These are phyloP conservation scores for Verticillium zaregamsianum DNA, from an alignment of 2,329 filamentous ascomycete species.

Conservation along the genomic window DNA sequence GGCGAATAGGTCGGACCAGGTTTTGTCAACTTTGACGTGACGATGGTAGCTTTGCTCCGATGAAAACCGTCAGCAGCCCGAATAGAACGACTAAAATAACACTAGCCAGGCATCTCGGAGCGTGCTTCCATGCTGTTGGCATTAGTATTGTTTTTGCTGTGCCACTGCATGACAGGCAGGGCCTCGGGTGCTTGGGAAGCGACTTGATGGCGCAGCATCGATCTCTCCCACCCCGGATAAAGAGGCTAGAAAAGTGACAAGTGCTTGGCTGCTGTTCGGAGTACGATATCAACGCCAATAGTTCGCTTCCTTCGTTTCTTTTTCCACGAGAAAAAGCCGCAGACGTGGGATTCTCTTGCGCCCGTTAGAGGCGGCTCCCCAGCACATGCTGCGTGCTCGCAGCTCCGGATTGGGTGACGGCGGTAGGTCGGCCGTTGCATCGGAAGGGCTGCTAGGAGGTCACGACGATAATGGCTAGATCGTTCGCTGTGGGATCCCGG, in stretches of 20 bases:
- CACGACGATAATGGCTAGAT: background rate
- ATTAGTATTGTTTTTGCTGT: too few species aligned
- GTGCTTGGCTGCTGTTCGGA: background rate
- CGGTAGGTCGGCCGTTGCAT: background rate
- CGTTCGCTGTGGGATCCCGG: background rate
- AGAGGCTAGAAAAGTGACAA: background rate
- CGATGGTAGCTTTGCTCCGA: too few species aligned
- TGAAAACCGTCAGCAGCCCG: too few species aligned
- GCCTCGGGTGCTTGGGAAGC: too few species aligned
- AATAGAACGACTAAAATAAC: too few species aligned
- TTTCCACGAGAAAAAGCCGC: background rate
- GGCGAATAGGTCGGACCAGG: too few species aligned
- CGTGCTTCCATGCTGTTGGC: too few species aligned
- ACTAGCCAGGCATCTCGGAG: too few species aligned
- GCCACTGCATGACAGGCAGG: too few species aligned
- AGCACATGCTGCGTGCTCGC: background rate
- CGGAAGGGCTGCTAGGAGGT: background rate
- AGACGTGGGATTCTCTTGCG: background rate
- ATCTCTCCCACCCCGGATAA: background rate
- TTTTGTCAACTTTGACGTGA: too few species aligned
- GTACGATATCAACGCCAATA: background rate
- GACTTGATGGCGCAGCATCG: background rate
- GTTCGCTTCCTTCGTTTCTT: background rate
- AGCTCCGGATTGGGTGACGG: background rate
- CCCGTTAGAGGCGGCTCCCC: background rate